Percentiles rank a stretch among this genome's conserved stretches.
These are phyloP conservation scores for Ophiostoma tasmaniense DNA, from an alignment of 2,329 filamentous ascomycete genomes.

Conservation along the genomic window DNA sequence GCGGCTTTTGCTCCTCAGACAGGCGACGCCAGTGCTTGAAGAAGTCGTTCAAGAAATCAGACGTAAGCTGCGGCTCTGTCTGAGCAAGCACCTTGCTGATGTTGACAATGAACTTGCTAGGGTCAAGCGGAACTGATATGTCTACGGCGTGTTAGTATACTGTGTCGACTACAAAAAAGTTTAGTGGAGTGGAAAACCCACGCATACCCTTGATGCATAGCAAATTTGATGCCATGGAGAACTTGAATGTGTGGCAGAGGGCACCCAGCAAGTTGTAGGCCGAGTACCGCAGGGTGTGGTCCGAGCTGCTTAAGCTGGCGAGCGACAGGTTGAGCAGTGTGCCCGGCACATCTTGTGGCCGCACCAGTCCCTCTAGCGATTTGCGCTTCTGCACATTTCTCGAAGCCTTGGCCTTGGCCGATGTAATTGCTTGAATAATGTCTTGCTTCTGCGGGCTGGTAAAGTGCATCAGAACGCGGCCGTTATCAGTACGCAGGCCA, in stretches of 20 bases:
- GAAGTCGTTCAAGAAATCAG: constrained; percentile 64
- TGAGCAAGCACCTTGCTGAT: constrained; percentile 56
- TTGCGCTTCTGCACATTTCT: constrained; percentile 55
- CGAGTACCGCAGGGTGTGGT: constrained; percentile 51
- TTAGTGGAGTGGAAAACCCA: not conserved
- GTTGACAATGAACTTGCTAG: constrained; percentile 55
- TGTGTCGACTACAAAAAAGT: not conserved
- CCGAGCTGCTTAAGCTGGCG: constrained; percentile 55
- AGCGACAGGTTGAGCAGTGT: constrained; percentile 60
- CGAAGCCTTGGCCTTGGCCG: constrained; percentile 50
- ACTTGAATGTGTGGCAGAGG: constrained; percentile 60
- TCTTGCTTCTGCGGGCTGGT: constrained; percentile 57
- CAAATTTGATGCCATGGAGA: constrained; percentile 51
- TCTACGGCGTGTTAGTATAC: constrained; percentile 33
- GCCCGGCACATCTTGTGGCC: constrained; percentile 62
- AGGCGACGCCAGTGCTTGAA: constrained; percentile 66
- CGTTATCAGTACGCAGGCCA: constrained; percentile 58
- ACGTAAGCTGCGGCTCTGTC: constrained; percentile 58
- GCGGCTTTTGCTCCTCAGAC: constrained; percentile 55
- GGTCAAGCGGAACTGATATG: constrained; percentile 53
- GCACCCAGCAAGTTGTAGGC: constrained; percentile 62
- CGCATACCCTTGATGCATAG: constrained; percentile 51
- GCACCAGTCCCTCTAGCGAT: constrained; percentile 55
- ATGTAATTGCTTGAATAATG: constrained; percentile 52
- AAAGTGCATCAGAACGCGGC: constrained; percentile 65